These are phyloP conservation scores for Crithidia thermophila DNA, from an alignment of 208 protist species.

Conservation along the genomic window DNA sequence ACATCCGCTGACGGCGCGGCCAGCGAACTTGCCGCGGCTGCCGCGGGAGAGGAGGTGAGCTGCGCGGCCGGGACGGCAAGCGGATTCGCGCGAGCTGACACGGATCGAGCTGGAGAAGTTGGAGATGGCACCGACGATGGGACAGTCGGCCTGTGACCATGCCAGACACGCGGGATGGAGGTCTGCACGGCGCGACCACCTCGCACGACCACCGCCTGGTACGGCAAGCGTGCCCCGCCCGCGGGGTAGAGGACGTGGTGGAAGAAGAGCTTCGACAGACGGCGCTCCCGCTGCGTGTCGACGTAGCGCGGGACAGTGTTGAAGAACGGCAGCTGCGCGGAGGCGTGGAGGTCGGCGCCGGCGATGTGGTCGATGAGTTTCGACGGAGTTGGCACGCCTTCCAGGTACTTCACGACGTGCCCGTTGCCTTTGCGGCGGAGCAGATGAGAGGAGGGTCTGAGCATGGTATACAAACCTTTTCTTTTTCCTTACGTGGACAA, in stretches of 20 bases:
- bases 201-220: conserved; percentile 74
- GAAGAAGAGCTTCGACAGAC: conserved; percentile 76
- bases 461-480: conserved; percentile 20
- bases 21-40: not conserved
- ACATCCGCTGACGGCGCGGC: conserved; percentile 6
- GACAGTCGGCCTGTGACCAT: not conserved
- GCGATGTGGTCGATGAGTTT: conserved; percentile 79
- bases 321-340: conserved; percentile 46
- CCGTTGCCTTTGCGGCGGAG: conserved; percentile 34
- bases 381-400: conserved; percentile 59
- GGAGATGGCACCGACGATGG: not conserved
- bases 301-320: conserved; percentile 73
- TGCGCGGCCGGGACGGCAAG: conserved; percentile 42
- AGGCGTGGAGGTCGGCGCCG: conserved; percentile 64
- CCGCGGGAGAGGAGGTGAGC: conserved; percentile 10
- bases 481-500: conserved; percentile 9
- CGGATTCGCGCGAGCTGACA: conserved; percentile 13
- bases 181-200: conserved; percentile 51
- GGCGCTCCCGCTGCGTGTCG: conserved; percentile 50
- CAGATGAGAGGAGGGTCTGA: conserved; percentile 8
- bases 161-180: conserved; percentile 10
- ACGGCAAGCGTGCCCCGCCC: conserved; percentile 62
- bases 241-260: conserved; percentile 83
- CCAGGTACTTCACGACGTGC: conserved; percentile 77
- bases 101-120: not conserved